Percentiles rank a stretch among this genome's conserved stretches.
Conservation (phyloP, 768 basidiomycete genomes). For the Leccinellum luteum region DNA sequence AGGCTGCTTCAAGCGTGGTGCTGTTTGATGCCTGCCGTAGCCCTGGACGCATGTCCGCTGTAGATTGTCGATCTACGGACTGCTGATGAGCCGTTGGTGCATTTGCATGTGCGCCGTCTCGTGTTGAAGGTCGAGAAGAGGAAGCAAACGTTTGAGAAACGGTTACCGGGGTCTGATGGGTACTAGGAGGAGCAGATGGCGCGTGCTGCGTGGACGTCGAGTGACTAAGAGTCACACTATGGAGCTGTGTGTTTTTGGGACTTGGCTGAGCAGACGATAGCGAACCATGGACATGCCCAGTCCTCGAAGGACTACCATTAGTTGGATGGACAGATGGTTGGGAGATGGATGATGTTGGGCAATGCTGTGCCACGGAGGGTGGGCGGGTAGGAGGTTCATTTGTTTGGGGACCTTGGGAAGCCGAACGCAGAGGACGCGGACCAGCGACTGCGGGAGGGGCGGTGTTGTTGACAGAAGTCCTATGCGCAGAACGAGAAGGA, state of each 20-base stretch:
- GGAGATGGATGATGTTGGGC: conserved; percentile 9
- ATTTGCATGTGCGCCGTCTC: conserved; percentile 17
- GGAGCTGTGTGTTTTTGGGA: conserved; percentile 21
- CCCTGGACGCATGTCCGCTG: conserved; percentile 9
- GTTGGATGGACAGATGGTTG: conserved; percentile 18
- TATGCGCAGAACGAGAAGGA: conserved; percentile 27
- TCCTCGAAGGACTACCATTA: conserved; percentile 15
- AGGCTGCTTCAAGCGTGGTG: conserved; percentile 28
- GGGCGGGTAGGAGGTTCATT: conserved; percentile 27
- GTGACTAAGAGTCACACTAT: conserved; percentile 10
- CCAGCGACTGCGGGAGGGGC: conserved; percentile 26
- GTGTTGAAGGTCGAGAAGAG: conserved; percentile 30
- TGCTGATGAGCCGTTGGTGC: conserved; percentile 6
- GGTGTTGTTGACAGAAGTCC: conserved; percentile 14
- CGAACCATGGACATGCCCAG: conserved; percentile 6
- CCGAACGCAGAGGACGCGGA: conserved; percentile 28
- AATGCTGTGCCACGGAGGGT: conserved; percentile 19
- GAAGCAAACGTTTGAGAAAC: conserved; percentile 16
- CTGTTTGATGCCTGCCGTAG: conserved; percentile 14
- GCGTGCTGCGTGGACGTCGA: conserved; percentile 13
- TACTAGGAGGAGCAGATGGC: conserved; percentile 17
- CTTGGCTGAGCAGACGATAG: conserved; percentile 23
- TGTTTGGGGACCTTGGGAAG: conserved; percentile 25
- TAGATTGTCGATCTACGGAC: conserved; percentile 11
- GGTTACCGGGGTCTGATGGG: conserved; percentile 22